Base-by-base conservation (phyloP, 2,329 filamentous ascomycete genomes). In the Polytolypa hystricis region DNA sequence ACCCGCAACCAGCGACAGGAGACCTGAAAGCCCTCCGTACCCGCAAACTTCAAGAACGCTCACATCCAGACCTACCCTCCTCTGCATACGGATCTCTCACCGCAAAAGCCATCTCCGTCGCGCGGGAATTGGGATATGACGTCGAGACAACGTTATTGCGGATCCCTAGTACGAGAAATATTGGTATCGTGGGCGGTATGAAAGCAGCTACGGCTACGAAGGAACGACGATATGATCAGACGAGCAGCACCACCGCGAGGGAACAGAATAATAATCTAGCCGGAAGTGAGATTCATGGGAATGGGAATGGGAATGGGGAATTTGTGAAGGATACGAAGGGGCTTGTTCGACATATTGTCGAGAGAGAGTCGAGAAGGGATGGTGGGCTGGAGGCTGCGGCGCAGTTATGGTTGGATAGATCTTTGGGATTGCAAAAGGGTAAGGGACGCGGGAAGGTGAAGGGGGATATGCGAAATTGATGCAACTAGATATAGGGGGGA, bases 1-100 rank as follows among this genome's bases (percentile, higher is more conserved):
- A 48, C 12, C 30, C 42, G 5, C 57, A 62, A 35, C 52, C 60
- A 1, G 44, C 46, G 5, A 52, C 49, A n/a, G 64, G 64, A 4
- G 62, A 65, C 35, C 46, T 67, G 11, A 59, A 53, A 38, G 51
- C 53, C 10, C 51, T 67, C 17, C 53, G 63, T 9, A 52, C 53
- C 8, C 42, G 50, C 1, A 64, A 61, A 40, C 43, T 54, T 16
- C 46, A 56, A 46, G 49, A 42, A 47, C 52, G 21, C 44, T 51
- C 54, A 0, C 47, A 50, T 6, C 47, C 49, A 51, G 54, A 51
- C 4, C 51, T 58, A 44, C 57, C 62, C 40, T 68, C 69, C 8
- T 93, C 85, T 3, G 80, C 82, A 17, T 95, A 93, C 57, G 80
- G 84, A 0, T 82, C 81, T 2, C 71, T 98, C 11, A 85, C 89